Evolutionary conservation across 179 eudicot genomes (phyloP).

Genomic region (Camellia oleifera): DNA sequence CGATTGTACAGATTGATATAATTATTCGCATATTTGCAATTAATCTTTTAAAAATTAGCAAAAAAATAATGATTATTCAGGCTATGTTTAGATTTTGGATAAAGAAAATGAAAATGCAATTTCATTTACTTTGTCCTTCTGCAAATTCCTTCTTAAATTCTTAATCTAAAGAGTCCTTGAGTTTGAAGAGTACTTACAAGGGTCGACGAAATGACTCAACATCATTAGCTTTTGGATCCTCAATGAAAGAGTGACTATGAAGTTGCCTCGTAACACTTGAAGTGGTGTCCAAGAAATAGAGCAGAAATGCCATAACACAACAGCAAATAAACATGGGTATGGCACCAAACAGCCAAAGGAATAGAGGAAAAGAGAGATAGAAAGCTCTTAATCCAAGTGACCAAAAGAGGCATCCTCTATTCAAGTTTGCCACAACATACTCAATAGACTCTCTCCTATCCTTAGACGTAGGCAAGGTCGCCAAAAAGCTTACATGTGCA

Average conservation of each 20-base stretch:
- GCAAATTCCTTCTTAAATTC: not conserved
- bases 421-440: constrained; percentile 33
- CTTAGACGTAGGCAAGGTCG: constrained; percentile 41
- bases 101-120: not conserved
- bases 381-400: too few species aligned
- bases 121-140: not conserved
- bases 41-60: too few species aligned
- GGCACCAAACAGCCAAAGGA: constrained; percentile 1
- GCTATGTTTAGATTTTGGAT: too few species aligned
- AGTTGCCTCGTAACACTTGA: not conserved
- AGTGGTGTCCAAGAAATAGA: not conserved
- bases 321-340: not conserved
- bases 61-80: too few species aligned
- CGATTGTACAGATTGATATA: too few species aligned
- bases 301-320: not conserved
- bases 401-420: too few species aligned
- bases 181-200: not conserved
- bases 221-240: not conserved
- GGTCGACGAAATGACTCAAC: not conserved
- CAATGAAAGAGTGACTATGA: not conserved
- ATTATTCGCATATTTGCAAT: too few species aligned
- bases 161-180: not conserved
- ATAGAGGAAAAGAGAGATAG: not conserved
- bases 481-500: constrained; percentile 69
- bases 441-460: constrained; percentile 42